Base-by-base conservation (phyloP, 805 yeast species). In the Metschnikowia noctiluminum region DNA sequence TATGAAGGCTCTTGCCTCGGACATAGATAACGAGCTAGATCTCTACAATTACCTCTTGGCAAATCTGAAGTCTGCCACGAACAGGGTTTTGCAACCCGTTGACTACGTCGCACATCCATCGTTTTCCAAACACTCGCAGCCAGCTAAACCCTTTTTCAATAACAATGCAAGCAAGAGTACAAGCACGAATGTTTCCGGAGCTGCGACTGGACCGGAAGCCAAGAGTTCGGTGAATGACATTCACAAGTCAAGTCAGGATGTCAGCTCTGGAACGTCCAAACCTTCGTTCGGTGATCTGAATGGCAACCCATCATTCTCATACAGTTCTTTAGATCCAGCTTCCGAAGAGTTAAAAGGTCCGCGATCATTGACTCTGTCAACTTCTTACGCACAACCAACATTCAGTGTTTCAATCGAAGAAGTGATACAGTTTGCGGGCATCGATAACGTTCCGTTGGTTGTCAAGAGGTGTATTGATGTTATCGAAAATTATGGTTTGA, bases 391-490 rank as follows among this genome's bases (percentile, higher is more conserved):
- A 5, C 75, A 71, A 46, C 75, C 77, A 0, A 82, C 96, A 0
- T 94, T 89, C 68, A 97, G 97, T 0, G 82, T 85, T 0, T 85
- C 96, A 0, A 75, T 94, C n/a, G 95, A 86, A 50, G 81, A 76
- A 9, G 69, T 89, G 39, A 81, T 90, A 15, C 85, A 84, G 52
- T 82, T 78, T 56, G 97, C 95, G 53, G 78, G 77, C 7, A 92
- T 90, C 46, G 96, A 89, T 55, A 85, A 88, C 65, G 97, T 94
- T 6, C 99, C 99, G 1, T 77, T 86, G 14, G 80, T 94, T 42
- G 99, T 94, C 10, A 84, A 85, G 54, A 88, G 85, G 62, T 91
- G 97, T 73, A 87, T 92, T 44, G 85, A 84, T 54, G 85, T 91
- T 7, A 83, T 94, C 34, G 98, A 94, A 62, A 77, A 76, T 37